Evolutionary conservation across 1,139 yeast species (phyloP).

Genomic region (Saccharomyces hybrid): DNA sequence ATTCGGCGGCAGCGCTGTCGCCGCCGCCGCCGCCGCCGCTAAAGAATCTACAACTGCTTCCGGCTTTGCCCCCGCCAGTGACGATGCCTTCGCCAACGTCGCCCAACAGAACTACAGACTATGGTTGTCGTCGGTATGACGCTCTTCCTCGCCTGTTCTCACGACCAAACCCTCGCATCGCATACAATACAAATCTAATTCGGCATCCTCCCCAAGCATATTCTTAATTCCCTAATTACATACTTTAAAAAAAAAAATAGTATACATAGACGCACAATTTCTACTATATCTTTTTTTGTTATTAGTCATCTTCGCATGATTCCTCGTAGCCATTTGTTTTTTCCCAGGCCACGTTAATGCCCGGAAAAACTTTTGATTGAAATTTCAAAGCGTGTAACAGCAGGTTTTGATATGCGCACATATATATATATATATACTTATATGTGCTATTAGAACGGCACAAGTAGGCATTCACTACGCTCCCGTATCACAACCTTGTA

Average conservation of each 20-base stretch:
- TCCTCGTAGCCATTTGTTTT: neutral
- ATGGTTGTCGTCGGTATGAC: constrained; percentile 20
- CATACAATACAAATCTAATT: neutral
- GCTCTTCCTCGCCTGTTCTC: neutral
- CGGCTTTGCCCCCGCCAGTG: neutral
- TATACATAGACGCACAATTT: neutral
- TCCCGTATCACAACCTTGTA: neutral
- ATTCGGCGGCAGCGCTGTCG: neutral
- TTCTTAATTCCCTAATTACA: neutral
- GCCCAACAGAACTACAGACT: constrained; percentile 27
- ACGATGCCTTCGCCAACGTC: constrained; percentile 18
- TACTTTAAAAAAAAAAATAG: neutral
- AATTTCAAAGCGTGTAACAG: neutral
- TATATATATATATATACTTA: no score
- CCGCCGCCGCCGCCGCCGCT: neutral
- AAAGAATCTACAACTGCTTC: neutral
- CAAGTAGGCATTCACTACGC: neutral
- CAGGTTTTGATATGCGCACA: neutral
- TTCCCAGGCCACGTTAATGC: neutral
- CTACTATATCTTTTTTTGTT: neutral
- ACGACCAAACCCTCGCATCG: neutral
- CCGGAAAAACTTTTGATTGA: neutral
- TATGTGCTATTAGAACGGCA: neutral
- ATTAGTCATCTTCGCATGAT: constrained; percentile 1
- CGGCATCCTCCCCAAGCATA: neutral